Base-by-base conservation (phyloP, 495 filamentous ascomycete genomes). In the Neurospora tetrasperma region DNA sequence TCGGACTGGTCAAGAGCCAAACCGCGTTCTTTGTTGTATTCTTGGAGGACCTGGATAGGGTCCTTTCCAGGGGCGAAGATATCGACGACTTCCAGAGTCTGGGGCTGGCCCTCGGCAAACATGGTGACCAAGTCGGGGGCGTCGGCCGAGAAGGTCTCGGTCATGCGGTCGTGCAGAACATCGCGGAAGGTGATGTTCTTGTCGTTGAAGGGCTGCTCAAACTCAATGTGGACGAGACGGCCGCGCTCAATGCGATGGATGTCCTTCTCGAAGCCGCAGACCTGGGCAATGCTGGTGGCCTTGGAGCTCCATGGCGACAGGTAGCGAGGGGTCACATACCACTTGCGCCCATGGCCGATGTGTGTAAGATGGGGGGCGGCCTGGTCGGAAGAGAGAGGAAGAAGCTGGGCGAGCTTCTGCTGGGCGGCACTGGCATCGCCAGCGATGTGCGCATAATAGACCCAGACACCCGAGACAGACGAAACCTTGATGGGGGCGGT, bases 281-380 rank as follows among this genome's bases (percentile, higher is more conserved):
- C 94, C 72, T 94, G 89, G 44, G 94, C 90, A 80, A 98, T 97
- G 77, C 89, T 93, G 44, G 95, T 97, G 44, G 95, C 96, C 78
- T 97, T 93, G 69, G 94, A 96, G 79, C 93, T 97, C 96, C 96
- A 99, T 82, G 96, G 96, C 44, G 94, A 97, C 74, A 97, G 94
- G 43, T 94, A 97, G 69, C 96, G 88, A 12, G 95, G 96, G 43
- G 87, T 88, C 68, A 98, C 86, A 78, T 93, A 93, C 79, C 82
- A 86, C 46, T 81, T 81, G 71, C 79, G 79, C 9, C 75, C 75
- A 31, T 77, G 77, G 69, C 79, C 83, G 70, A 79, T 79, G 72
- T 81, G 76, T 27, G 74, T 73, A 54, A 78, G 69, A 42, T 77
- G 73, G 42, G 73, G 70, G 6, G 73, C 46, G 42, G 66, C 70